phyloP scores from a whole-genome alignment of 148 eudicot species.

The Cornus kousa region DNA sequence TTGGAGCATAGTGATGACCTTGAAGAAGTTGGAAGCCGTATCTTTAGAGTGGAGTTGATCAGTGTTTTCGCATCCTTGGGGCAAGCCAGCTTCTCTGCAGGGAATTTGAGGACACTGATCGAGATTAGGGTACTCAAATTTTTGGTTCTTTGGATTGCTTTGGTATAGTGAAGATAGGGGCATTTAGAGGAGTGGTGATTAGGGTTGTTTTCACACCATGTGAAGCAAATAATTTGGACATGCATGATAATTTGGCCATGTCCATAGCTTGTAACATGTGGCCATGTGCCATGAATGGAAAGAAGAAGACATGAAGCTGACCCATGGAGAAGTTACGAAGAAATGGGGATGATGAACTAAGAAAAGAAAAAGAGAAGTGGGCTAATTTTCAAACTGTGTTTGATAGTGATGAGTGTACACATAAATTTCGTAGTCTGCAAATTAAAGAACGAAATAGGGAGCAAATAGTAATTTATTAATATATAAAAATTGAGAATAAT shows the following conservation, averaged over 20 bases:
- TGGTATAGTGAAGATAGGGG: background rate
- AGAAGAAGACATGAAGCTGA: conserved; percentile 18
- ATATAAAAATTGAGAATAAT: too few relatives aligned
- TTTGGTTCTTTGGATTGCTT: background rate
- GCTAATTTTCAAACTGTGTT: background rate
- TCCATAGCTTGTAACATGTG: conserved; percentile 23
- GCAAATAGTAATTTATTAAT: too few relatives aligned
- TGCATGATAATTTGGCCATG: conserved; percentile 20
- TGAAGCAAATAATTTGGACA: conserved; percentile 17
- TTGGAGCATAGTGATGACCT: background rate
- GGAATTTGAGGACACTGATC: background rate
- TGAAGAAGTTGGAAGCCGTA: background rate
- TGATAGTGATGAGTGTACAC: too few relatives aligned
- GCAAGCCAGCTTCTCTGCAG: background rate
- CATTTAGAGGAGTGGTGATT: conserved; percentile 12
- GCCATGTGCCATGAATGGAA: conserved; percentile 25
- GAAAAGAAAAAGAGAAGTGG: background rate
- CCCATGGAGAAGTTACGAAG: background rate
- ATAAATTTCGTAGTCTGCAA: too few relatives aligned
- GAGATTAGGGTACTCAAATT: background rate
- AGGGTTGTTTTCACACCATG: conserved; percentile 17
- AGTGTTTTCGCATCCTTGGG: background rate
- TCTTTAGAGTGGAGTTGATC: background rate
- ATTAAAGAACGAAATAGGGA: too few relatives aligned
- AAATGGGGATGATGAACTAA: background rate